Conservation (phyloP, 108 stramenopile species). For the Nannochloropsis oceanica region DNA sequence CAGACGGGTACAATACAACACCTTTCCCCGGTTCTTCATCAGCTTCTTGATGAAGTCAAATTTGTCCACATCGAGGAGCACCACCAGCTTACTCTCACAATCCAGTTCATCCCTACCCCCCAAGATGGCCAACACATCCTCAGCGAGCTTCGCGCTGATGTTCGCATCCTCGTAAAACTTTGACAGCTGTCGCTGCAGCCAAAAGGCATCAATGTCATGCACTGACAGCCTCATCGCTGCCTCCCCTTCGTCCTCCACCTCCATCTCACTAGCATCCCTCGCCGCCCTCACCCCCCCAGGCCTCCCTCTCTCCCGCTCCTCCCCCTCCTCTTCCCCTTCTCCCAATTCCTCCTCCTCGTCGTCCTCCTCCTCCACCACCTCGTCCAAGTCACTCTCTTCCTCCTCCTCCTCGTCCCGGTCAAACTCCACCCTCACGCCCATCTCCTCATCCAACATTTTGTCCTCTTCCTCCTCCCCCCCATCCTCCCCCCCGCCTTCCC, state of each 20-base stretch:
- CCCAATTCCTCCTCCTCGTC: slow-evolving; percentile 49
- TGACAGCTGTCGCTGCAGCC: slow-evolving; percentile 70
- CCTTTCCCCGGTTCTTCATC: slow-evolving; percentile 63
- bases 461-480: slow-evolving; percentile 37
- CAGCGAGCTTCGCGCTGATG: slow-evolving; percentile 59
- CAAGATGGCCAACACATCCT: slow-evolving; percentile 48
- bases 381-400: slow-evolving; percentile 57
- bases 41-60: slow-evolving; percentile 84
- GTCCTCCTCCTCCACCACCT: slow-evolving; percentile 22
- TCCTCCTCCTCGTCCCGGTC: slow-evolving; percentile 76
- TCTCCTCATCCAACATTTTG: slow-evolving; percentile 66
- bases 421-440: slow-evolving; percentile 94
- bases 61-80: slow-evolving; percentile 79
- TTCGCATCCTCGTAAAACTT: slow-evolving; percentile 69
- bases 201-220: slow-evolving; percentile 85
- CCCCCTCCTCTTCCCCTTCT: slow-evolving; percentile 1
- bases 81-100: slow-evolving; percentile 83
- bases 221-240: slow-evolving; percentile 46
- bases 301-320: neutral
- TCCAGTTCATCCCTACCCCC: slow-evolving; percentile 55
- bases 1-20: slow-evolving; percentile 79
- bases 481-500: slow-evolving; percentile 1
- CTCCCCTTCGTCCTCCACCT: slow-evolving; percentile 37
- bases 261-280: slow-evolving; percentile 6
- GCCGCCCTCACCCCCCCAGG: neutral